Conservation (phyloP, 306 rosid species). For the Geum urbanum region DNA sequence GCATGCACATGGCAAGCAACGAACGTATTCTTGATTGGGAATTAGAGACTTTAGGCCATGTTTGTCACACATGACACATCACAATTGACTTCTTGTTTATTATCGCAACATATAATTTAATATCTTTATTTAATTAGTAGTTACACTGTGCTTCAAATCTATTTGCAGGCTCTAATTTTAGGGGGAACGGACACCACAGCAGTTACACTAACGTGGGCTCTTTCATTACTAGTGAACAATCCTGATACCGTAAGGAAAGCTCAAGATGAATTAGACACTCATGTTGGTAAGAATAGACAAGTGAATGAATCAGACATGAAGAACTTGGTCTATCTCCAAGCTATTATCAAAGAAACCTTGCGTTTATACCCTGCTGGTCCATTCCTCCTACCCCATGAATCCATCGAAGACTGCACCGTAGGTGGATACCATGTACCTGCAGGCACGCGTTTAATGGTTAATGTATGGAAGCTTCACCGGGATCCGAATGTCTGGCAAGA, state of each 20-base stretch:
- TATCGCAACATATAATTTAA: no score
- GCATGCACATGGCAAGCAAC: no score
- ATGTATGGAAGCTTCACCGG: slow-evolving; percentile 26
- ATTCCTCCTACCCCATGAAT: slow-evolving; percentile 16
- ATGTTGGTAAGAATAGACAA: slow-evolving; percentile 20
- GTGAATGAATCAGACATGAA: slow-evolving; percentile 29
- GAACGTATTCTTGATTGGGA: no score
- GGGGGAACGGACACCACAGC: slow-evolving; percentile 30
- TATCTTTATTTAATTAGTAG: no score
- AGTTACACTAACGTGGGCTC: slow-evolving; percentile 26
- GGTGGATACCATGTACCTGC: slow-evolving; percentile 20
- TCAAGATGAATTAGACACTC: slow-evolving; percentile 23
- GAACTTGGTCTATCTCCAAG: slow-evolving; percentile 25
- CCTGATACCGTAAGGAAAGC: slow-evolving; percentile 6
- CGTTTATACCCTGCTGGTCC: slow-evolving; percentile 32
- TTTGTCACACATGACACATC: no score
- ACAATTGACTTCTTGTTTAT: no score
- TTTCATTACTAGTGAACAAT: slow-evolving; percentile 25
- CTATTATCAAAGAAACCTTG: slow-evolving; percentile 29
- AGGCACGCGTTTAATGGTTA: slow-evolving; percentile 22
- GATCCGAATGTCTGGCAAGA: slow-evolving; percentile 36
- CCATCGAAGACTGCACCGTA: slow-evolving; percentile 26
- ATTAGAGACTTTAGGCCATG: no score
- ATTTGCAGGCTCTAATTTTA: slow-evolving; percentile 23
- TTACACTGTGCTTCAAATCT: background rate